Conservation (phyloP, 495 filamentous ascomycete species). For the Chaetomium tenue region DNA sequence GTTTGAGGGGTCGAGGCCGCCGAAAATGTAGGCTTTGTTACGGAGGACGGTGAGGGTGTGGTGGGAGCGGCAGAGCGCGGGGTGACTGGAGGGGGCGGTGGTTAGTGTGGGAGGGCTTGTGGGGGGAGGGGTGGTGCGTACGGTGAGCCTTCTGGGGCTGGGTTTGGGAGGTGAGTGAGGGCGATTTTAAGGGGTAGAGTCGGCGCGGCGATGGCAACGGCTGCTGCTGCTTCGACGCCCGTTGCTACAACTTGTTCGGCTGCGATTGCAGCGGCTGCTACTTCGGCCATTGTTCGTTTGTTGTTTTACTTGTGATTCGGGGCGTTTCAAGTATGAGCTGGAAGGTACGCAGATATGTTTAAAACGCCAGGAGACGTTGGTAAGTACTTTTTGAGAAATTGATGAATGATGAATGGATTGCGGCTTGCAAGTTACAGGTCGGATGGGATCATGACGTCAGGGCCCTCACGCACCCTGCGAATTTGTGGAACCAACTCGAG, state of each 20-base stretch:
- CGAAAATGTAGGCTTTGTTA: constrained; percentile 54
- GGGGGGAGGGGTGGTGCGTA: constrained; percentile 1
- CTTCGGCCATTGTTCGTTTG: constrained; percentile 37
- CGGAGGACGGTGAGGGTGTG: constrained; percentile 47
- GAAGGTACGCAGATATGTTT: too few relatives aligned
- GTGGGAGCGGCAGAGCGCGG: constrained; percentile 45
- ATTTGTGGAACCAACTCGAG: too few relatives aligned
- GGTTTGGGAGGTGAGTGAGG: constrained; percentile 41
- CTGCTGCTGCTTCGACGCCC: constrained; percentile 40
- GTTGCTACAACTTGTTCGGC: constrained; percentile 48
- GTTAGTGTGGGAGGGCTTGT: background rate
- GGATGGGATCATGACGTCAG: too few relatives aligned
- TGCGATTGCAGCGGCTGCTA: constrained; percentile 41
- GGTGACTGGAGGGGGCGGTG: constrained; percentile 11
- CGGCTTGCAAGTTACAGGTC: too few relatives aligned
- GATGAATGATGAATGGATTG: too few relatives aligned
- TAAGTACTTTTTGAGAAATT: too few relatives aligned
- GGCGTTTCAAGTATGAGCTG: too few relatives aligned
- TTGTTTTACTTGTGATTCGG: too few relatives aligned
- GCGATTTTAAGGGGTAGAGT: constrained; percentile 46
- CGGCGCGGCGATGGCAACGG: constrained; percentile 39
- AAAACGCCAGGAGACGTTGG: too few relatives aligned
- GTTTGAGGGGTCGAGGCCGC: constrained; percentile 42
- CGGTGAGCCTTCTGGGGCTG: constrained; percentile 26
- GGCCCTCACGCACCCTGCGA: too few relatives aligned